Conservation (phyloP, 768 basidiomycete genomes). For the Mycena rebaudengoi region DNA sequence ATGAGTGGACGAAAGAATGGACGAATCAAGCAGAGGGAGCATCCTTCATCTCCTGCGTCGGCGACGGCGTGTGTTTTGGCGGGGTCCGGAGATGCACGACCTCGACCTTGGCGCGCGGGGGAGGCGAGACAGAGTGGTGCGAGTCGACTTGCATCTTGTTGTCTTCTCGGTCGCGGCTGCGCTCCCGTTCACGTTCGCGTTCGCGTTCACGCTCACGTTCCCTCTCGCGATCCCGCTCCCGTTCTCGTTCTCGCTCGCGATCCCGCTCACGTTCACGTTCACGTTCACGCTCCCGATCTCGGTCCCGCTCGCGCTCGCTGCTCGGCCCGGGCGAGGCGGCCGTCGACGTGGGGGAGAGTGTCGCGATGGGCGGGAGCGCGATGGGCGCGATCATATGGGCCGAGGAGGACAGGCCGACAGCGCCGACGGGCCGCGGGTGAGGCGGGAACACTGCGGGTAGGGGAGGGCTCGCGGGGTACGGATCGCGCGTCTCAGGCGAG, state of each 20-base stretch:
- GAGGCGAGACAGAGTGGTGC: constrained; percentile 59
- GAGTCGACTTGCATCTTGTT: constrained; percentile 66
- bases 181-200: constrained; percentile 45
- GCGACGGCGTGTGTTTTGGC: constrained; percentile 63
- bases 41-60: constrained; percentile 57
- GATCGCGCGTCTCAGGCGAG: constrained; percentile 72
- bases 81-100: constrained; percentile 63
- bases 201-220: constrained; percentile 44
- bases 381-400: constrained; percentile 42
- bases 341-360: constrained; percentile 68
- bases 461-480: constrained; percentile 61
- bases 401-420: constrained; percentile 52
- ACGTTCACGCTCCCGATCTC: constrained; percentile 43
- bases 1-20: not conserved
- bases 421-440: constrained; percentile 77
- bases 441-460: constrained; percentile 73
- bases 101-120: constrained; percentile 63
- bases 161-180: constrained; percentile 51
- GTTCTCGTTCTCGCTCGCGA: not conserved
- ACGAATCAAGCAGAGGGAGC: constrained; percentile 8
- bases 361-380: constrained; percentile 75
- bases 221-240: not conserved
- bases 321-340: constrained; percentile 58
- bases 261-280: constrained; percentile 5
- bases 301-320: constrained; percentile 35